Evolutionary conservation across 2,329 filamentous ascomycete genomes (phyloP).

Genomic region (Helotiales sp.): DNA sequence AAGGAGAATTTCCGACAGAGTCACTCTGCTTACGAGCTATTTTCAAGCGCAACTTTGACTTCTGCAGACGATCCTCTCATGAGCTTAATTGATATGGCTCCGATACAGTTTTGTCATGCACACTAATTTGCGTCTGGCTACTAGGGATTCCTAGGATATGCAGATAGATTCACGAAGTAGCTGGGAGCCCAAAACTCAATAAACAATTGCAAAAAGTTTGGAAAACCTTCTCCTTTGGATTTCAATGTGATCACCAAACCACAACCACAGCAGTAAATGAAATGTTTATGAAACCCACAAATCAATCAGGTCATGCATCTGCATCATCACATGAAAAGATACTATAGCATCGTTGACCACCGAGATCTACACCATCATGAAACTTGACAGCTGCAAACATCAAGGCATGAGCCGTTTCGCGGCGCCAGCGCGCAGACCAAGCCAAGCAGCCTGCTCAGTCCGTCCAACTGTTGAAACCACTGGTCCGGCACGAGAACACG

Average conservation of each 20-base stretch:
- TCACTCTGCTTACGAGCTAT: background rate
- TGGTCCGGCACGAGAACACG: too few species aligned
- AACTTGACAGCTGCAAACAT: constrained; percentile 9
- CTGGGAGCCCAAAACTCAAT: background rate
- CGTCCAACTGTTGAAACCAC: too few species aligned
- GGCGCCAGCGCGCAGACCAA: background rate
- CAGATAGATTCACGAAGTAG: background rate
- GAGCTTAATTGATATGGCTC: background rate
- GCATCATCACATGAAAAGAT: background rate
- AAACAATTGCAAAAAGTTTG: too few species aligned
- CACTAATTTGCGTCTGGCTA: background rate
- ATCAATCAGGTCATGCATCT: too few species aligned
- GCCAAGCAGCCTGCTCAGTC: too few species aligned
- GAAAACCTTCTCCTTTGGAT: background rate
- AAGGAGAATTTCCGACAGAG: background rate
- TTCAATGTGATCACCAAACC: background rate
- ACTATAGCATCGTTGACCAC: background rate
- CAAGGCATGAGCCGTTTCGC: background rate
- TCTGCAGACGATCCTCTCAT: background rate
- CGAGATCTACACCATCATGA: background rate
- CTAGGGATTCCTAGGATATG: background rate
- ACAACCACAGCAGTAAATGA: background rate
- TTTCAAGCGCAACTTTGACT: background rate
- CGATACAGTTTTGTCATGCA: background rate
- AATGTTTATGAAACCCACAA: background rate